Base-by-base conservation (phyloP, 1,284 basidiomycete species). In the Vanrija sp. region DNA sequence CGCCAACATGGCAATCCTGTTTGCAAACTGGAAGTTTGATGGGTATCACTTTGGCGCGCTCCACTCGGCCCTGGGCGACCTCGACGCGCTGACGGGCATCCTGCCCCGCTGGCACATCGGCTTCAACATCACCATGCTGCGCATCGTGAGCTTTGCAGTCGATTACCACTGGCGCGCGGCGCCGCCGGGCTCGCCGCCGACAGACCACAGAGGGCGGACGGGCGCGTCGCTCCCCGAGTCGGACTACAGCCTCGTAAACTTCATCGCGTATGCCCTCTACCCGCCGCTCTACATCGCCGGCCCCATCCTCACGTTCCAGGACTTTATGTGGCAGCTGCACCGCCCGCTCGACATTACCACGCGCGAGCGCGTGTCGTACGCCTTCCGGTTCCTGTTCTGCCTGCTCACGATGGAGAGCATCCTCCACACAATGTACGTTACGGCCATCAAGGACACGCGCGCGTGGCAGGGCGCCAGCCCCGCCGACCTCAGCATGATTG, bases 71-170 rank as follows among this genome's bases (percentile, higher is more conserved):
- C 71, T 95, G 31, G 80, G 75, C 6, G 71, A 69, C 16, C 64
- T 87, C 68, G 92, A 97, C 69, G 59, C 66, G 54, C 44, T 61
- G 41, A 51, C 44, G 75, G 77, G 95, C 79, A 45, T 83, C 80
- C 51, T 93, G 83, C 89, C 92, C 5, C 80, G 92, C 27, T 98
- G 96, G 95, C 85, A 97, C 66, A 82, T 98, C 68, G 85, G 81
- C 64, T 98, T 95, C 81, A 98, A 98, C 73, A 94, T 98, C 64
- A 94, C 92, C 2, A 96, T 96, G 89, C 81, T 98, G 31, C 83
- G 96, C 15, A 82, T 97, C 31, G 81, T 98, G 10, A 96, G 92
- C 0, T 98, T 92, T 77, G 87, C 85, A 53, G 83, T 97, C 82
- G 95, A 98, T 71, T 87, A 86, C 64, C 84, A 89, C 66, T 98